Evolutionary conservation across 2,329 filamentous ascomycete genomes (phyloP).

Genomic region (Aureobasidium sp.): DNA sequence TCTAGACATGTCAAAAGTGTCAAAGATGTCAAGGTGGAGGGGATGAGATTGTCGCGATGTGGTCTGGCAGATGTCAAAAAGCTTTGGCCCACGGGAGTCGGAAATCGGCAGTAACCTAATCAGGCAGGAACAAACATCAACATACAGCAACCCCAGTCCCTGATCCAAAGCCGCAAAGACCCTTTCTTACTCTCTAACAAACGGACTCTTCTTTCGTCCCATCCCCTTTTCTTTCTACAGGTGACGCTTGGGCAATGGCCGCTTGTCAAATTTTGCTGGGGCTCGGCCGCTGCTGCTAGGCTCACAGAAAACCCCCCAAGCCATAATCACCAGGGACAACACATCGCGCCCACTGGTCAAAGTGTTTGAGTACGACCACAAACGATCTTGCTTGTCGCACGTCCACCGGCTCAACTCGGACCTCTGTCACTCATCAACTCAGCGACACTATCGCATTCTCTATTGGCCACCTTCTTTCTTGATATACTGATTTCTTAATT

Average conservation of each 20-base stretch:
- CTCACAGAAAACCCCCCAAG: too few relatives aligned
- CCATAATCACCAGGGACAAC: constrained; percentile 2
- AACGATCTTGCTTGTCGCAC: constrained; percentile 14
- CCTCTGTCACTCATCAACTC: neutral
- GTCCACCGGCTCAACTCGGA: neutral
- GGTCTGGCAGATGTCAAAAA: neutral
- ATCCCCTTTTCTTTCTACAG: constrained; percentile 5
- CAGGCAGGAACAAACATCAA: constrained; percentile 14
- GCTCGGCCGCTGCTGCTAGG: constrained; percentile 4
- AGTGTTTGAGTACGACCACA: neutral
- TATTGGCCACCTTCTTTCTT: constrained; percentile 6
- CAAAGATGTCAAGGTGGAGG: too few relatives aligned
- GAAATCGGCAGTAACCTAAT: constrained; percentile 10
- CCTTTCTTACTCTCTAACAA: neutral
- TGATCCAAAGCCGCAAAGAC: neutral
- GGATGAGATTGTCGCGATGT: too few relatives aligned
- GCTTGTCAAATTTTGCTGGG: constrained; percentile 13
- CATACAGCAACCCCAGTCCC: constrained; percentile 1
- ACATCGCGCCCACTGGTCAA: neutral
- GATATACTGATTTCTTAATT: constrained; percentile 1
- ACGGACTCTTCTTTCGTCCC: neutral
- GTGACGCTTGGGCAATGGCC: constrained; percentile 17
- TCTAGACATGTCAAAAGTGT: too few relatives aligned
- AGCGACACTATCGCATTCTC: neutral
- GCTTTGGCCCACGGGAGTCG: neutral